phyloP scores from a whole-genome alignment of 371 early-diverging fungal species.

The Zancudomyces culisetae region DNA sequence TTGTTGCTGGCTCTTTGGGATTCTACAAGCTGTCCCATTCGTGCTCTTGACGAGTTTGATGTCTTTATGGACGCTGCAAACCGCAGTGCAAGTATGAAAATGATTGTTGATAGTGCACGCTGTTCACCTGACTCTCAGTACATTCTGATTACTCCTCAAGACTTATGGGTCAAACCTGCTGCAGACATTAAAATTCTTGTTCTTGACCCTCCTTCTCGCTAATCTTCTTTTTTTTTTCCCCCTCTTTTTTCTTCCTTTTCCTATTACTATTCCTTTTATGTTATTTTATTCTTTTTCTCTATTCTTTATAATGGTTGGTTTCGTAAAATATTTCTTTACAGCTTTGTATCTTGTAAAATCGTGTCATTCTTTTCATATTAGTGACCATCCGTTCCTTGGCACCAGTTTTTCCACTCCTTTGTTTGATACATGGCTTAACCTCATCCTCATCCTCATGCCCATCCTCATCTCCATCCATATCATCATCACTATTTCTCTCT shows the following conservation, averaged over 20 bases:
- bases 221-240: neutral
- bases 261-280: neutral
- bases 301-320: too few species aligned
- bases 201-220: conserved; percentile 17
- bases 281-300: too few species aligned
- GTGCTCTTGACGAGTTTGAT: conserved; percentile 98
- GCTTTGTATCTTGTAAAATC: too few species aligned
- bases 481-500: neutral
- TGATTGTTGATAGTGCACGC: conserved; percentile 71
- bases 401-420: too few species aligned
- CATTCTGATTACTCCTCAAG: conserved; percentile 89
- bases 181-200: conserved; percentile 34
- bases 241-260: neutral
- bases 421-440: too few species aligned
- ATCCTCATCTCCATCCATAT: too few species aligned
- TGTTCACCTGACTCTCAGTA: conserved; percentile 55
- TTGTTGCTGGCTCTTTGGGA: conserved; percentile 94
- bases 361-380: too few species aligned
- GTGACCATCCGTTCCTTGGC: too few species aligned
- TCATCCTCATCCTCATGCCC: too few species aligned
- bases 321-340: too few species aligned
- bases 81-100: conserved; percentile 61
- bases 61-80: conserved; percentile 99
- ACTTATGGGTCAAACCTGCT: conserved; percentile 23
- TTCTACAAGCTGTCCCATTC: conserved; percentile 80